Conservation (phyloP, 805 yeast genomes). For the Candida chilensis region DNA sequence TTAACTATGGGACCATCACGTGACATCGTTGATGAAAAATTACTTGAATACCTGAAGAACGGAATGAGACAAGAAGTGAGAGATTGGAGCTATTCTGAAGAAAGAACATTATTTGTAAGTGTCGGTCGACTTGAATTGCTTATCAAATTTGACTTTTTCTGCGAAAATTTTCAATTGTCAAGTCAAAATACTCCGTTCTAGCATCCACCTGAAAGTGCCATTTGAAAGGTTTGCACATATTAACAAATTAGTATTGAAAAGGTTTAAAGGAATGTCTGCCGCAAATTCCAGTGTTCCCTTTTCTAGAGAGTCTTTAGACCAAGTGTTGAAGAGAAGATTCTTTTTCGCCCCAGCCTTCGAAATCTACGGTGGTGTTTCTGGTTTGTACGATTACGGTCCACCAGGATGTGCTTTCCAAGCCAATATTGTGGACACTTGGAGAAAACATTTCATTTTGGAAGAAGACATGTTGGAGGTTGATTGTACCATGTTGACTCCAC, state of each 20-base stretch:
- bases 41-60: no score
- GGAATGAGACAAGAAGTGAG: no score
- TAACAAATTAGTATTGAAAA: slow-evolving; percentile 1
- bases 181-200: no score
- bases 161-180: no score
- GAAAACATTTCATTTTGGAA: slow-evolving; percentile 94
- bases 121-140: no score
- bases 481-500: slow-evolving; percentile 95
- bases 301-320: slow-evolving; percentile 82
- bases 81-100: no score
- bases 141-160: no score
- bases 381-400: slow-evolving; percentile 97
- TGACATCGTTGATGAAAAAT: no score
- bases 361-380: slow-evolving; percentile 97
- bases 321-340: slow-evolving; percentile 88
- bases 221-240: no score
- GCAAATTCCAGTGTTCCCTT: slow-evolving; percentile 31
- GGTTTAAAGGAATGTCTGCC: slow-evolving; percentile 14
- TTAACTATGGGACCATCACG: no score
- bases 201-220: no score
- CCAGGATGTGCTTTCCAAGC: slow-evolving; percentile 99
- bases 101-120: no score
- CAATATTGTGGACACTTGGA: slow-evolving; percentile 89
- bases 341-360: slow-evolving; percentile 97
- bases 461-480: slow-evolving; percentile 99